phyloP scores from a whole-genome alignment of 495 filamentous ascomycete genomes.

The Diplogelasinospora grovesii region DNA sequence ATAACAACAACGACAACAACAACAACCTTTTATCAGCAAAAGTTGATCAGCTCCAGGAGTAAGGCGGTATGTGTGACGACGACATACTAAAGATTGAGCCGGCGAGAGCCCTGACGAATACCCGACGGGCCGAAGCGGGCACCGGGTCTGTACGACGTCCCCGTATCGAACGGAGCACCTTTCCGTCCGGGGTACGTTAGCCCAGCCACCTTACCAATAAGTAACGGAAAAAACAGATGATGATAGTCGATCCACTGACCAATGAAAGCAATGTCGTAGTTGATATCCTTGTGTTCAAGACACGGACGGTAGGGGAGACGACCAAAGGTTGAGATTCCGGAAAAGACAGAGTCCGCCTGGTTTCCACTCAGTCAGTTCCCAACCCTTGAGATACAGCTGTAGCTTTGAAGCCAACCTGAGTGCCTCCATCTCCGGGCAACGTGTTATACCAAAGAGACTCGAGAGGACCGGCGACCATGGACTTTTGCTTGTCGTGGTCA shows the following conservation, averaged over 20 bases:
- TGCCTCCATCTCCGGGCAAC: constrained; percentile 51
- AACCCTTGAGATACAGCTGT: no score
- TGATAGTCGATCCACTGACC: constrained; percentile 57
- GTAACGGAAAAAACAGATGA: no score
- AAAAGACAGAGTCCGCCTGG: constrained; percentile 56
- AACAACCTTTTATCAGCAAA: no score
- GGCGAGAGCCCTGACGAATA: constrained; percentile 73
- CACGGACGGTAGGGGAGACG: constrained; percentile 72
- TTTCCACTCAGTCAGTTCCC: no score
- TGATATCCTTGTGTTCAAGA: constrained; percentile 55
- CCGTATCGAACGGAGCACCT: constrained; percentile 37
- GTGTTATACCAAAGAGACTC: constrained; percentile 48
- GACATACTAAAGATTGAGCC: constrained; percentile 56
- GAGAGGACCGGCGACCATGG: constrained; percentile 43
- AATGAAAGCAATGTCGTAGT: constrained; percentile 77
- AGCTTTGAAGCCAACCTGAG: constrained; percentile 41
- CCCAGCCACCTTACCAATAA: background rate
- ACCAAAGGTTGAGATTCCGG: constrained; percentile 80
- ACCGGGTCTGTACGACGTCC: constrained; percentile 43
- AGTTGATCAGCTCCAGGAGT: background rate
- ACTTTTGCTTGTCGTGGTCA: constrained; percentile 32
- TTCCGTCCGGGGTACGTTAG: constrained; percentile 8
- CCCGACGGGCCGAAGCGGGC: constrained; percentile 81
- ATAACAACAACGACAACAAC: no score
- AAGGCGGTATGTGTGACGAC: background rate